Percentiles rank a stretch among this genome's conserved stretches.
These are phyloP conservation scores for Tolypocladium inflatum DNA, from an alignment of 2,329 filamentous ascomycete species.

Conservation along the genomic window DNA sequence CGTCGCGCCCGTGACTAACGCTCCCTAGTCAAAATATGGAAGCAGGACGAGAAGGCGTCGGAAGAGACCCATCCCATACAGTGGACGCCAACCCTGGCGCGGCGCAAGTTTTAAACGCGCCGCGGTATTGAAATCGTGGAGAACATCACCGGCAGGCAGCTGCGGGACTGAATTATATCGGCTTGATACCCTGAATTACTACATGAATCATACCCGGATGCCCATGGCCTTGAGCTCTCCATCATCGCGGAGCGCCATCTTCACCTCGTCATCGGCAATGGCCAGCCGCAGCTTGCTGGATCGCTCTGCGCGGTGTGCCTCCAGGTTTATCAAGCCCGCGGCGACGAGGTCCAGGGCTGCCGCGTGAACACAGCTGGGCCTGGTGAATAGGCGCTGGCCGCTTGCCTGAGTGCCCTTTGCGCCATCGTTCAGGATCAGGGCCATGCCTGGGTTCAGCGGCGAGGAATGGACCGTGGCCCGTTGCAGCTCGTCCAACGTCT, in stretches of 20 bases:
- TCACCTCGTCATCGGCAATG: constrained; percentile 85
- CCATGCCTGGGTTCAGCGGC: constrained; percentile 25
- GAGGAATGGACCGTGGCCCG: constrained; percentile 24
- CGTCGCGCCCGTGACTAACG: constrained; percentile 11
- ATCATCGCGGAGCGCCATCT: constrained; percentile 80
- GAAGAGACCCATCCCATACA: constrained; percentile 84
- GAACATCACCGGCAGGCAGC: not conserved
- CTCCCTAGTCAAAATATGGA: constrained; percentile 79
- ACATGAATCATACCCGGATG: constrained; percentile 32
- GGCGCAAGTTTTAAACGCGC: constrained; percentile 57
- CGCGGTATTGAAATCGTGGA: not conserved
- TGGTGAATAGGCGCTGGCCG: constrained; percentile 18
- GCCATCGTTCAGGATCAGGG: constrained; percentile 21
- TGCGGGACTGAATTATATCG: not conserved
- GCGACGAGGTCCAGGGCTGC: constrained; percentile 79
- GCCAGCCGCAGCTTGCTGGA: constrained; percentile 80
- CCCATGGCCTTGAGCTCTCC: constrained; percentile 75
- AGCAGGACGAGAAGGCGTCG: constrained; percentile 82
- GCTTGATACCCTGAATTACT: constrained; percentile 10
- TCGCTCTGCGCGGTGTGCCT: constrained; percentile 70
- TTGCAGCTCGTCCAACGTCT: constrained; percentile 71
- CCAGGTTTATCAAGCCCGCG: constrained; percentile 78
- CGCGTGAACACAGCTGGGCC: constrained; percentile 42
- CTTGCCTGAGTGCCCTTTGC: constrained; percentile 15
- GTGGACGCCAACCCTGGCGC: constrained; percentile 76